phyloP scores from a whole-genome alignment of 306 rosid genomes.

The Malus domestica region DNA sequence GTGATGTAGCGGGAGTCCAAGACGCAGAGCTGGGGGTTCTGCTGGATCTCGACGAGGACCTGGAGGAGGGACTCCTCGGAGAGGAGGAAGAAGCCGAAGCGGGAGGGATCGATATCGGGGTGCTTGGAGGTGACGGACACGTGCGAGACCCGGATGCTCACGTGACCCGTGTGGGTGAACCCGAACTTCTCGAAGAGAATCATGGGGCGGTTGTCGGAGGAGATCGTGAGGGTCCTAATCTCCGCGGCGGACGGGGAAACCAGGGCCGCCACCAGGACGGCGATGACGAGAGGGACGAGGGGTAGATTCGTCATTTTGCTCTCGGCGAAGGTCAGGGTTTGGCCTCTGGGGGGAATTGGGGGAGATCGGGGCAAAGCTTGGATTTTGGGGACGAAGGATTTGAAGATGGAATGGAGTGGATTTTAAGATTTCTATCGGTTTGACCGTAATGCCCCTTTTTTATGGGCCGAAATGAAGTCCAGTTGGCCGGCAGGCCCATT shows the following conservation, averaged over 20 bases:
- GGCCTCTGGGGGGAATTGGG: background rate
- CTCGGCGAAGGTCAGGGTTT: background rate
- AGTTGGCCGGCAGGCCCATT: background rate
- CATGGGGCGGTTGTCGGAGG: conserved; percentile 65
- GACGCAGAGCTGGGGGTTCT: conserved; percentile 63
- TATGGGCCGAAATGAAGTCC: background rate
- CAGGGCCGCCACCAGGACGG: conserved; percentile 16
- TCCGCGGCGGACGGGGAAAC: conserved; percentile 46
- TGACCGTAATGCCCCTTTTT: background rate
- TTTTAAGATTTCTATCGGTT: background rate
- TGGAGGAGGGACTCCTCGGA: conserved; percentile 77
- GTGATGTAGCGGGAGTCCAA: conserved; percentile 47
- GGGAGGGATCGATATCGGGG: conserved; percentile 30
- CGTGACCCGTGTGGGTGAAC: conserved; percentile 73
- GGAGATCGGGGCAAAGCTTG: background rate
- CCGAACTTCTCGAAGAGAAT: conserved; percentile 85
- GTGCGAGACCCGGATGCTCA: conserved; percentile 38
- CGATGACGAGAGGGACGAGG: conserved; percentile 24
- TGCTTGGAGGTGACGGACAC: conserved; percentile 37
- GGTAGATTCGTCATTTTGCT: conserved; percentile 34
- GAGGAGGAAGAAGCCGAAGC: conserved; percentile 78
- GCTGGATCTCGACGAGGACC: conserved; percentile 76
- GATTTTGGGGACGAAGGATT: background rate
- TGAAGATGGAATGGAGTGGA: background rate
- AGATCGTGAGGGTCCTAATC: conserved; percentile 64